Base-by-base conservation (phyloP, 805 yeast species). In the Priceomyces castillae region DNA sequence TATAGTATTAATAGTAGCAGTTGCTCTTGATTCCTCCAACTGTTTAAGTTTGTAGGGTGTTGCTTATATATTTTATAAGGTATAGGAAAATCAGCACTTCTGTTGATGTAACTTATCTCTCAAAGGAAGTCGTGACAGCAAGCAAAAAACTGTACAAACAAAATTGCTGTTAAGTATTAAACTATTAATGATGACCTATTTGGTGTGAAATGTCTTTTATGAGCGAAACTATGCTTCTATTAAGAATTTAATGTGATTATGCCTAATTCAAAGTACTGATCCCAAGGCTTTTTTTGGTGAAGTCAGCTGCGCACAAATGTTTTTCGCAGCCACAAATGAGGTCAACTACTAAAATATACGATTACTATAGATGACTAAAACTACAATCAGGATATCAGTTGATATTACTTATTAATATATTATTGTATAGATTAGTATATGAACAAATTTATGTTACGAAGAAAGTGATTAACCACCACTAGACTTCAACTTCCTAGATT, bases 401-500 rank as follows among this genome's bases (percentile, higher is more conserved):
- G 9, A 22, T n/a, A n/a, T 22, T 9, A 9, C 9, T 22, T 7
- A 22, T 7, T 22, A 9, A 9, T 22, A 9, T 9, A 9, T 22
- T 22, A 22, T 22, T 22, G 25, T 22, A 22, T 6, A 22, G 25
- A 22, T 22, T 22, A 9, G 9, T 9, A 22, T 22, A 22, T 22
- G 9, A 6, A 22, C 25, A 7, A n/a, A n/a, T n/a, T n/a, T n/a
- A n/a, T n/a, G n/a, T n/a, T n/a, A n/a, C n/a, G n/a, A n/a, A n/a
- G n/a, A n/a, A 9, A 22, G 25, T 7, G 6, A 22, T 22, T 20
- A 34, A 19, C 22, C 37, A 28, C 37, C 16, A 12, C 37, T 22
- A 18, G 25, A 34, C 49, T 58, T 22, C 40, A 35, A 25, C 46
- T 44, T 9, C 38, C 57, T 53, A 12, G 34, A 28, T 17, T 67